A percentile compares a stretch with the other conserved stretches of the same genome.
phyloP scores from a whole-genome alignment of 768 basidiomycete species.

The Boletus insuetus region DNA sequence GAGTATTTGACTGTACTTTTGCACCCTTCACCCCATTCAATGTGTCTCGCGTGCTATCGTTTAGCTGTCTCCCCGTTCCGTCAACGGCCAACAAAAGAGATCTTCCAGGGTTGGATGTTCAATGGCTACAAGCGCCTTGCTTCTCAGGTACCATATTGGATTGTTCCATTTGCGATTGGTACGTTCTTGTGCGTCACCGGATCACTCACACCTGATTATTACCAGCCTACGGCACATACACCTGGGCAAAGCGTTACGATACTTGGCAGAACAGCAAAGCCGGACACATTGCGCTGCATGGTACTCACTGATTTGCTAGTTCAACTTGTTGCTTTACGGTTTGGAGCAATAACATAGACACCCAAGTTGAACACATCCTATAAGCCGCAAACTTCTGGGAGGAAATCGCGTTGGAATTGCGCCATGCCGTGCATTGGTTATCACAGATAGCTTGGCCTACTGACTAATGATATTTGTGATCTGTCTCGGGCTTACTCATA shows the following conservation, averaged over 20 bases:
- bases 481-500: conserved; percentile 17
- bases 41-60: background rate
- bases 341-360: conserved; percentile 18
- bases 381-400: background rate
- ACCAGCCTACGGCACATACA: conserved; percentile 73
- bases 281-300: conserved; percentile 60
- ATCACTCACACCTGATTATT: background rate
- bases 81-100: conserved; percentile 67
- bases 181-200: conserved; percentile 29
- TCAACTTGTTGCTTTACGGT: conserved; percentile 11
- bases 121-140: conserved; percentile 81
- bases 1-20: conserved; percentile 33
- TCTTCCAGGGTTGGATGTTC: conserved; percentile 75
- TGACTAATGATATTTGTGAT: conserved; percentile 18
- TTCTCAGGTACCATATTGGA: conserved; percentile 73
- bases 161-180: conserved; percentile 77
- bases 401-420: conserved; percentile 3
- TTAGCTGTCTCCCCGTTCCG: conserved; percentile 83
- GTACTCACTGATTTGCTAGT: conserved; percentile 19
- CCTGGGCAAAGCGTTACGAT: conserved; percentile 73
- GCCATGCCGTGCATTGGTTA: conserved; percentile 2
- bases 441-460: background rate
- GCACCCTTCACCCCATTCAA: background rate
- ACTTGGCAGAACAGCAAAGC: conserved; percentile 75
- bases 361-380: background rate